A percentile compares a stretch with the other conserved stretches of the same genome.
phyloP scores from a whole-genome alignment of 2,329 filamentous ascomycete species.

The Fusarium globosum region DNA sequence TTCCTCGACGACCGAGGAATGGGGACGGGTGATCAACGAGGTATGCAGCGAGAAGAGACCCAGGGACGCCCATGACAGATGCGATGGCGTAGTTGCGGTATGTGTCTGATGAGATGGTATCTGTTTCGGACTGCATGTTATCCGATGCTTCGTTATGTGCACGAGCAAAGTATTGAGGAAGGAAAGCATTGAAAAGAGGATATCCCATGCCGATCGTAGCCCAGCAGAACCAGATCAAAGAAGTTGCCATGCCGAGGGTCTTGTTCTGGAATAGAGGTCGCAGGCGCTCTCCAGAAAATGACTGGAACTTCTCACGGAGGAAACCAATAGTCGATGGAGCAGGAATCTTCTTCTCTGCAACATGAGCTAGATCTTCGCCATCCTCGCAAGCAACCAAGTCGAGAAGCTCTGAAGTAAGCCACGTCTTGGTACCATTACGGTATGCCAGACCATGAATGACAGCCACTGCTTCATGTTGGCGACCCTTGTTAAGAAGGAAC shows the following conservation, averaged over 20 bases:
- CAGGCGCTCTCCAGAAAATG: conserved; percentile 75
- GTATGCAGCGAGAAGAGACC: conserved; percentile 78
- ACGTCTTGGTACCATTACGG: conserved; percentile 76
- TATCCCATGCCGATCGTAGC: conserved; percentile 86
- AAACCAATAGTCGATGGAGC: conserved; percentile 51
- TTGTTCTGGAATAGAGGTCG: conserved; percentile 71
- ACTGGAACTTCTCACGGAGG: conserved; percentile 68
- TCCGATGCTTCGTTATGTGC: conserved; percentile 57
- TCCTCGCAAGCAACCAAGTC: conserved; percentile 63
- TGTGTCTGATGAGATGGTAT: conserved; percentile 58
- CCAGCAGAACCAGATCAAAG: conserved; percentile 82
- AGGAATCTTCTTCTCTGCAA: conserved; percentile 21
- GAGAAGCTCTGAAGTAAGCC: conserved; percentile 78
- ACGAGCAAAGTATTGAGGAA: conserved; percentile 82
- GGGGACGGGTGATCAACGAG: conserved; percentile 74
- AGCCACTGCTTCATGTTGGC: conserved; percentile 81
- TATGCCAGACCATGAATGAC: conserved; percentile 83
- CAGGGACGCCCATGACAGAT: conserved; percentile 79
- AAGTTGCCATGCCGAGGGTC: conserved; percentile 63
- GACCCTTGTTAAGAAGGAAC: conserved; percentile 79
- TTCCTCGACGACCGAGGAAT: conserved; percentile 75
- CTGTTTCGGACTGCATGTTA: conserved; percentile 47
- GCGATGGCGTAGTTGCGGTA: conserved; percentile 89
- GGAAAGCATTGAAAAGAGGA: conserved; percentile 88
- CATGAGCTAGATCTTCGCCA: conserved; percentile 42